A percentile compares a stretch with the other conserved stretches of the same genome.
Conservation (phyloP, 225 moss, liverwort and hornwort species). For the Pseudoscleropodium purum region DNA sequence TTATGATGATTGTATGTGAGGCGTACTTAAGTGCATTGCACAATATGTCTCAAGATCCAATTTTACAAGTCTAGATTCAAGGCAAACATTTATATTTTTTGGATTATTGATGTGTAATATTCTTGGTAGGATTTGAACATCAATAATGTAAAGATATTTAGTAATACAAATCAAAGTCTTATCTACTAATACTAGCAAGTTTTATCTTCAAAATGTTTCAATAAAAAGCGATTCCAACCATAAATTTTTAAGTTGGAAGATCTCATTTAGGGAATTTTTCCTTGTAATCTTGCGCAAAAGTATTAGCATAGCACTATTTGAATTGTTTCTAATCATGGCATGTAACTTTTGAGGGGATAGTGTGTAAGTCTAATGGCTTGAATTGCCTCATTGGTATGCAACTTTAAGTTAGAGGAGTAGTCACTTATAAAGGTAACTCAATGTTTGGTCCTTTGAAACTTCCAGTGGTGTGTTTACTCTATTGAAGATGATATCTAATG, state of each 20-base stretch:
- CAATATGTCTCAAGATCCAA: background rate
- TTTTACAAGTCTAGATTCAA: background rate
- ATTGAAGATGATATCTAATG: no score
- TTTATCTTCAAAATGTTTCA: background rate
- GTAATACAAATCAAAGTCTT: background rate
- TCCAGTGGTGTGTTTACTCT: no score
- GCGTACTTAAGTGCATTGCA: background rate
- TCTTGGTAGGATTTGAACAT: rapidly evolving
- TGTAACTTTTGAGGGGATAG: no score
- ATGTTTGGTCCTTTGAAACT: no score
- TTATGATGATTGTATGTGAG: background rate
- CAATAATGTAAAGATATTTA: background rate
- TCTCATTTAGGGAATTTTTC: background rate
- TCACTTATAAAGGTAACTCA: no score
- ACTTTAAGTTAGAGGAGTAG: no score
- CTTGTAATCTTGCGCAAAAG: background rate
- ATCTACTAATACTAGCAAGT: background rate
- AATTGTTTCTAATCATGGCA: no score
- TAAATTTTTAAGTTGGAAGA: background rate
- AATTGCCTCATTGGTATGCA: no score
- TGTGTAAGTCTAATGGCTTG: no score
- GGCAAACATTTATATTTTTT: background rate
- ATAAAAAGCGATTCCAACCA: rapidly evolving
- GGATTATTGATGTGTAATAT: background rate
- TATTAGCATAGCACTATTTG: no score